Evolutionary conservation across 768 basidiomycete species (phyloP).

Genomic region (Russula lepida): DNA sequence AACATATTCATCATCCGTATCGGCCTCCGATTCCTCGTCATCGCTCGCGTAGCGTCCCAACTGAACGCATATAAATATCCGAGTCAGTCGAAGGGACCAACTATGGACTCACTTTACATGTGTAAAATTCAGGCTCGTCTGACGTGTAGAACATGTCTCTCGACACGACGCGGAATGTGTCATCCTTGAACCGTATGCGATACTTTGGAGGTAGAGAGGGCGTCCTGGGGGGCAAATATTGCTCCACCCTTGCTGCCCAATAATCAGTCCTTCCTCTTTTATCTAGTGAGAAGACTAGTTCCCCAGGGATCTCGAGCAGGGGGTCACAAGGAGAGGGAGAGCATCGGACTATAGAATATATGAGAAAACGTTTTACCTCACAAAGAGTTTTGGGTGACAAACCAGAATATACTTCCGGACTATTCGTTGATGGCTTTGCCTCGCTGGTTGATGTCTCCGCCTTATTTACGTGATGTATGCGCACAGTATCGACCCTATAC

Average conservation of each 20-base stretch:
- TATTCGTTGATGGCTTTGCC: neutral
- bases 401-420: neutral
- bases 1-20: slow-evolving; percentile 22
- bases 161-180: slow-evolving; percentile 32
- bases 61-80: slow-evolving; percentile 25
- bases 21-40: slow-evolving; percentile 27
- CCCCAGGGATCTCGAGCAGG: slow-evolving; percentile 54
- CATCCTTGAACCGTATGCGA: slow-evolving; percentile 52
- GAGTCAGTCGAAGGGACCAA: neutral
- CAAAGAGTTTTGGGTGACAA: slow-evolving; percentile 15
- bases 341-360: slow-evolving; percentile 24
- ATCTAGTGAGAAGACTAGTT: slow-evolving; percentile 50
- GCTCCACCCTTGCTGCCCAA: slow-evolving; percentile 62
- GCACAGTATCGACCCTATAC: slow-evolving; percentile 2
- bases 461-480: neutral
- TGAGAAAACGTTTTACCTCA: slow-evolving; percentile 13
- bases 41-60: slow-evolving; percentile 51
- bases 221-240: slow-evolving; percentile 39
- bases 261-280: slow-evolving; percentile 32
- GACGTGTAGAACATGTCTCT: slow-evolving; percentile 50
- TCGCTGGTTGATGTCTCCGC: neutral
- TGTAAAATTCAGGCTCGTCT: slow-evolving; percentile 52
- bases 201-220: slow-evolving; percentile 40
- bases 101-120: slow-evolving; percentile 44
- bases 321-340: slow-evolving; percentile 40